Conservation (phyloP, 768 basidiomycete genomes). For the Tephrocybe sp. region DNA sequence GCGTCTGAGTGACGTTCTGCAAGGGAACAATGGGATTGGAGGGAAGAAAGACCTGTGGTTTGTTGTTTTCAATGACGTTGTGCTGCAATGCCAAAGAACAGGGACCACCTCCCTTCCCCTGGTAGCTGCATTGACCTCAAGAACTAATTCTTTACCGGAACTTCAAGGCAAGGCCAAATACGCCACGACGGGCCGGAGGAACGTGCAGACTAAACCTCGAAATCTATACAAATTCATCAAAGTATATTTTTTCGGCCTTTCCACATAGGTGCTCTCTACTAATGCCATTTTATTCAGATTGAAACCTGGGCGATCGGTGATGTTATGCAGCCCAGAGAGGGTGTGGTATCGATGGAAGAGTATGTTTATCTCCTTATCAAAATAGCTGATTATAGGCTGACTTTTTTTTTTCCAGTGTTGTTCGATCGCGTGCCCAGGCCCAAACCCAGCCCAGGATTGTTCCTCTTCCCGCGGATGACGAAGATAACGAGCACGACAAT, state of each 20-base stretch:
- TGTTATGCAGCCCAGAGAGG: conserved; percentile 70
- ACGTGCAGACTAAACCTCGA: conserved; percentile 75
- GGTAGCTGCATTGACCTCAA: conserved; percentile 61
- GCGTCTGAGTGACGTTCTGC: conserved; percentile 85
- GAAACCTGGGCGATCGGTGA: conserved; percentile 86
- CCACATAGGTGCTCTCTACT: conserved; percentile 7
- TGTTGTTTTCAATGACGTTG: conserved; percentile 94
- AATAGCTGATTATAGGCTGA: conserved; percentile 1
- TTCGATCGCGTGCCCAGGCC: conserved; percentile 63
- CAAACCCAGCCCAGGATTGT: conserved; percentile 62
- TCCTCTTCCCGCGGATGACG: conserved; percentile 60
- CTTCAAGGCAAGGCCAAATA: conserved; percentile 81
- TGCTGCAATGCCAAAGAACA: conserved; percentile 84
- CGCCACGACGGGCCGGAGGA: conserved; percentile 75
- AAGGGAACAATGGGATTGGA: conserved; percentile 47
- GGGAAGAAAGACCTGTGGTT: conserved; percentile 91
- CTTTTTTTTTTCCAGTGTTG: conserved; percentile 47
- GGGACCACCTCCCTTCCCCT: conserved; percentile 86
- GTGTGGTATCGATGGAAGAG: conserved; percentile 91
- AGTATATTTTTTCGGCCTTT: conserved; percentile 35
- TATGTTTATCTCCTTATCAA: too few species aligned
- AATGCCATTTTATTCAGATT: conserved; percentile 44
- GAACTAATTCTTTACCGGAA: conserved; percentile 81
- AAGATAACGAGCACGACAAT: conserved; percentile 44
- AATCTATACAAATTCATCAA: conserved; percentile 94